Evolutionary conservation across 345 rosid species (phyloP).

Genomic region (Eucalyptus cloeziana): DNA sequence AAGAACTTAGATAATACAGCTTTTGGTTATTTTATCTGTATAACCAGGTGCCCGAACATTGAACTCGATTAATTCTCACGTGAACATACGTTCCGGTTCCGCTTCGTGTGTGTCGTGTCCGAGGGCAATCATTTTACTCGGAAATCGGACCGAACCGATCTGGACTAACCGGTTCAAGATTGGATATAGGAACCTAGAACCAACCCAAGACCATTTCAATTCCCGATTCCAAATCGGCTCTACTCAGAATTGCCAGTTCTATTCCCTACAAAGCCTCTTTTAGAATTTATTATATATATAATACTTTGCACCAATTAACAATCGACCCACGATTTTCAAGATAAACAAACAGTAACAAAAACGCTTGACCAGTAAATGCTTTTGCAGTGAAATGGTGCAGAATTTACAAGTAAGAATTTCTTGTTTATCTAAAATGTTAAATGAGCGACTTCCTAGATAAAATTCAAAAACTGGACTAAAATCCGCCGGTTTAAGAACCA

Average conservation of each 20-base stretch:
- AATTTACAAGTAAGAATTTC: not conserved
- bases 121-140: not conserved
- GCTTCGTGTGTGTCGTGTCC: not conserved
- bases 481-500: not conserved
- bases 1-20: not conserved
- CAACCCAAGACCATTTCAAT: not conserved
- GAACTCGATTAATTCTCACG: not conserved
- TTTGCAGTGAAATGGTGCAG: not conserved
- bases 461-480: not conserved
- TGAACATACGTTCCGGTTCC: not conserved
- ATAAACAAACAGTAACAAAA: not conserved
- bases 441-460: not conserved
- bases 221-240: not conserved
- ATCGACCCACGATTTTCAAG: not conserved
- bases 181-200: not conserved
- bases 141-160: not conserved
- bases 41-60: not conserved
- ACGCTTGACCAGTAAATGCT: not conserved
- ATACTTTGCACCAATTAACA: not conserved
- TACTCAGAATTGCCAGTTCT: not conserved
- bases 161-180: not conserved
- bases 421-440: not conserved
- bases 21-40: not conserved
- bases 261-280: not conserved
- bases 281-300: no score